A percentile compares a stretch with the other conserved stretches of the same genome.
phyloP scores from a whole-genome alignment of 768 basidiomycete genomes.

The Boletus rubescentipes region DNA sequence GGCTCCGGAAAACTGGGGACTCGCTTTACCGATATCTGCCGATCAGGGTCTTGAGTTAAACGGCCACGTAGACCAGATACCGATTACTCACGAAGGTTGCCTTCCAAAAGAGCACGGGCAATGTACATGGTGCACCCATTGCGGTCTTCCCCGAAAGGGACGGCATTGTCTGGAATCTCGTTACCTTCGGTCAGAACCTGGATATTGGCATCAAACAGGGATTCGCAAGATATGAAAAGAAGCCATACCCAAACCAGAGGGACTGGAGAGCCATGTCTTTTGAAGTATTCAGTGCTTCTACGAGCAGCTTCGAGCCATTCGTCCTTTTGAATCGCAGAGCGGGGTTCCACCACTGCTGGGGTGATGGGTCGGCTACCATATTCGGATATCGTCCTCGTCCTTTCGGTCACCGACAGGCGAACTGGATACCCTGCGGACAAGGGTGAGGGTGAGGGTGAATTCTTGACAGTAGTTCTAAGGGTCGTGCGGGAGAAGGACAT shows the following conservation, averaged over 20 bases:
- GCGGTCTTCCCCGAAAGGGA: conserved; percentile 34
- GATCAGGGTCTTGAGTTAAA: background rate
- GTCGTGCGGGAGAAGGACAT: conserved; percentile 23
- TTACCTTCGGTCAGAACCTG: conserved; percentile 32
- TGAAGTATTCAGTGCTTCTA: conserved; percentile 30
- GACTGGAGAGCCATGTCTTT: conserved; percentile 26
- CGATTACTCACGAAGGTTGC: conserved; percentile 27
- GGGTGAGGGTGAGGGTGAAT: conserved; percentile 14
- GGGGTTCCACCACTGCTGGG: conserved; percentile 9
- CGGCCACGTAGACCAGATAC: background rate
- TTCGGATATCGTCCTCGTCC: conserved; percentile 19
- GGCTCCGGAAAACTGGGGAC: conserved; percentile 31
- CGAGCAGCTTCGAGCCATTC: conserved; percentile 31
- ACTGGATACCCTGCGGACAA: conserved; percentile 6
- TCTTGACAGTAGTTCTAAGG: background rate
- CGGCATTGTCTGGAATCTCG: conserved; percentile 34
- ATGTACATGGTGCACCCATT: conserved; percentile 28
- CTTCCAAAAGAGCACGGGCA: conserved; percentile 33
- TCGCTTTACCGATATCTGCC: conserved; percentile 37
- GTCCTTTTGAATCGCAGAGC: conserved; percentile 23
- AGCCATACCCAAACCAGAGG: conserved; percentile 33
- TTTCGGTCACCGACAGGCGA: conserved; percentile 6
- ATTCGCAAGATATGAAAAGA: background rate
- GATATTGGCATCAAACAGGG: background rate
- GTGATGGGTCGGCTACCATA: conserved; percentile 19